A percentile compares a stretch with the other conserved stretches of the same genome.
phyloP scores from a whole-genome alignment of 1,284 basidiomycete species.

The Sanghuangporus sanghuang region DNA sequence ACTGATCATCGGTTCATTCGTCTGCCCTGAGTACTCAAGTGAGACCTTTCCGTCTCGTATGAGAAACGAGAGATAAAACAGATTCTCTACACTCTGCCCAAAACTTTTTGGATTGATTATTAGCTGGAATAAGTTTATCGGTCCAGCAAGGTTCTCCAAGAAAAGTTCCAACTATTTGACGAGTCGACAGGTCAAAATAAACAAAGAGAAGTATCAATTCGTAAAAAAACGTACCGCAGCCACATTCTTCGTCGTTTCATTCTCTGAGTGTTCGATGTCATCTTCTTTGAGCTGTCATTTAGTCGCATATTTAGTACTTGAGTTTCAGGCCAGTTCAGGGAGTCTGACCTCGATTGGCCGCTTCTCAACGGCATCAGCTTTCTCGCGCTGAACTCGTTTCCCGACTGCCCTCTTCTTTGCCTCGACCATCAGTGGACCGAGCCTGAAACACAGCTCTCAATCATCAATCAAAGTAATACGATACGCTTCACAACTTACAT shows the following conservation, averaged over 20 bases:
- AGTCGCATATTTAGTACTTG: neutral
- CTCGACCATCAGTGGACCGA: slow-evolving; percentile 74
- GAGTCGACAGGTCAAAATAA: neutral
- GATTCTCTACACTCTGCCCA: slow-evolving; percentile 88
- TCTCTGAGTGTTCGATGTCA: slow-evolving; percentile 71
- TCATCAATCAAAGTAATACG: neutral
- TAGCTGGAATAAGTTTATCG: slow-evolving; percentile 77
- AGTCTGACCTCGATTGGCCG: slow-evolving; percentile 57
- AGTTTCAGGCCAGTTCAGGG: neutral
- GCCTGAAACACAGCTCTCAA: slow-evolving; percentile 38
- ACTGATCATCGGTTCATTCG: slow-evolving; percentile 74
- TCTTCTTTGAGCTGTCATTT: slow-evolving; percentile 50
- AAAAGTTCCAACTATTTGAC: slow-evolving; percentile 47
- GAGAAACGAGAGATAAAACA: slow-evolving; percentile 90
- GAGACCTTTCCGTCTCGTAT: slow-evolving; percentile 80
- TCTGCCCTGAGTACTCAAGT: slow-evolving; percentile 53
- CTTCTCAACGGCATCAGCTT: slow-evolving; percentile 59
- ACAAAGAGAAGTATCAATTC: neutral
- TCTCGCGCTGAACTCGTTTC: slow-evolving; percentile 68
- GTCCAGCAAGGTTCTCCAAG: slow-evolving; percentile 39
- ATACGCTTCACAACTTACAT: slow-evolving; percentile 49
- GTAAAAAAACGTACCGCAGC: slow-evolving; percentile 39
- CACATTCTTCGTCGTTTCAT: slow-evolving; percentile 81
- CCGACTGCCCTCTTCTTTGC: slow-evolving; percentile 58
- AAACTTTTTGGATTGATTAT: slow-evolving; percentile 85